These are phyloP conservation scores for Talaromyces atroroseus DNA, from an alignment of 2,329 filamentous ascomycete species.

Conservation along the genomic window DNA sequence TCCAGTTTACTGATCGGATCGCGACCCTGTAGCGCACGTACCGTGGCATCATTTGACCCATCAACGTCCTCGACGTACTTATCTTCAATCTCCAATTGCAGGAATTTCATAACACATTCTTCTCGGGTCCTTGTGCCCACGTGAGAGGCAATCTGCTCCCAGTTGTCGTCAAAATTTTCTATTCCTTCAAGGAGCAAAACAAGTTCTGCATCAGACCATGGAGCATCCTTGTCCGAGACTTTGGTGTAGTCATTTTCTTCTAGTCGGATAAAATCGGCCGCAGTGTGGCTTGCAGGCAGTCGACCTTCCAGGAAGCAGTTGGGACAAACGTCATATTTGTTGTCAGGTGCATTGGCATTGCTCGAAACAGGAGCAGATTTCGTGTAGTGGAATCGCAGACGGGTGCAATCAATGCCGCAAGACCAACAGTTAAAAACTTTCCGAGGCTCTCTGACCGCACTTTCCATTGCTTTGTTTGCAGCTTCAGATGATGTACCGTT, in stretches of 20 bases:
- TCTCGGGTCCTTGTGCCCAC: slow-evolving; percentile 88
- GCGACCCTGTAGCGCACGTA: slow-evolving; percentile 69
- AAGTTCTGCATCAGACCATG: slow-evolving; percentile 87
- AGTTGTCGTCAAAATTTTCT: slow-evolving; percentile 92
- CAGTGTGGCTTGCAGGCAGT: slow-evolving; percentile 71
- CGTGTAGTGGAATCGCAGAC: slow-evolving; percentile 64
- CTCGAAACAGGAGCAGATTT: slow-evolving; percentile 55
- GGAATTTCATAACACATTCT: slow-evolving; percentile 93
- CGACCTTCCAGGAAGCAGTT: slow-evolving; percentile 83
- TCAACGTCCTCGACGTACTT: slow-evolving; percentile 84
- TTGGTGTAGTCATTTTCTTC: slow-evolving; percentile 81
- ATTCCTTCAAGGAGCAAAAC: slow-evolving; percentile 85
- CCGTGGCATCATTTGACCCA: slow-evolving; percentile 53
- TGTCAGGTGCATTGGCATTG: slow-evolving; percentile 51
- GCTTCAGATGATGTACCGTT: slow-evolving; percentile 56
- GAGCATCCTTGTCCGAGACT: slow-evolving; percentile 73
- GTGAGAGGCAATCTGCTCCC: slow-evolving; percentile 86
- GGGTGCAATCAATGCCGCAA: slow-evolving; percentile 84
- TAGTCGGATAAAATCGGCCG: slow-evolving; percentile 77
- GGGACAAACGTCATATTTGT: slow-evolving; percentile 83
- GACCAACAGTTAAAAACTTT: slow-evolving; percentile 75
- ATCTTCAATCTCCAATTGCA: slow-evolving; percentile 95
- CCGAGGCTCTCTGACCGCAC: slow-evolving; percentile 56
- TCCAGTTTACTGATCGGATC: slow-evolving; percentile 88
- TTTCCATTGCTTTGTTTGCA: slow-evolving; percentile 58